A percentile compares a stretch with the other conserved stretches of the same genome.
Evolutionary conservation across 75 land plant genomes (phyloP).

Genomic region (Selaginella moellendorffii): DNA sequence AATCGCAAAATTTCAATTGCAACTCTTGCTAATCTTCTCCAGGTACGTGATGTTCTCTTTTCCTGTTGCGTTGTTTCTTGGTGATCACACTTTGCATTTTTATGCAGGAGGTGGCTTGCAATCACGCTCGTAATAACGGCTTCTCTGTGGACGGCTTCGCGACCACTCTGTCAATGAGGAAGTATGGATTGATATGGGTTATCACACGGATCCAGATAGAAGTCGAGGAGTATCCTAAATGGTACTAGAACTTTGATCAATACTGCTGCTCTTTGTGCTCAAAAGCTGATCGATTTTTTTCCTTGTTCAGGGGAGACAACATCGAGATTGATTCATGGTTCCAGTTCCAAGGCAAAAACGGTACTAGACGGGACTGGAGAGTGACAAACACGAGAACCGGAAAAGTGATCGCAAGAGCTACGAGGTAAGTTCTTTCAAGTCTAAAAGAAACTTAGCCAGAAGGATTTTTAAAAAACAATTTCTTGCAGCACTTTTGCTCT

Average conservation of each 20-base stretch:
- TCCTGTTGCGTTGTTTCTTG: slow-evolving; percentile 2
- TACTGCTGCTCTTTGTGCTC: background rate
- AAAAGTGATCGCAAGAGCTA: slow-evolving; percentile 69
- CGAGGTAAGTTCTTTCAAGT: too few species aligned
- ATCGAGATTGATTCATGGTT: slow-evolving; percentile 93
- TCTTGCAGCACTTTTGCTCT: slow-evolving; percentile 79
- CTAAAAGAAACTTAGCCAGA: background rate
- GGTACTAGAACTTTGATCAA: too few species aligned
- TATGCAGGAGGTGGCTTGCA: slow-evolving; percentile 80
- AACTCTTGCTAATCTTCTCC: slow-evolving; percentile 82
- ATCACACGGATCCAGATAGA: slow-evolving; percentile 95
- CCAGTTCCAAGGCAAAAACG: slow-evolving; percentile 69
- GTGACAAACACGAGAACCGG: slow-evolving; percentile 49
- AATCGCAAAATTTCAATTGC: slow-evolving; percentile 87
- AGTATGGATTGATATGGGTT: slow-evolving; percentile 78
- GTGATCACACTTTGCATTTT: background rate
- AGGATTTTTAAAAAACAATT: background rate
- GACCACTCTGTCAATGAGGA: slow-evolving; percentile 74
- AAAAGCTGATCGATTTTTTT: background rate
- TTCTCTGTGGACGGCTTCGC: slow-evolving; percentile 94
- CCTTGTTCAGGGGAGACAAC: slow-evolving; percentile 55
- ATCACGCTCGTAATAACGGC: slow-evolving; percentile 88
- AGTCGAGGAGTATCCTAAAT: slow-evolving; percentile 73
- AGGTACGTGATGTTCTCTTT: slow-evolving; percentile 27
- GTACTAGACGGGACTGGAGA: slow-evolving; percentile 82